phyloP scores from a whole-genome alignment of 176 grass and related monocot genomes.

The Cenchrus fungigraminus region DNA sequence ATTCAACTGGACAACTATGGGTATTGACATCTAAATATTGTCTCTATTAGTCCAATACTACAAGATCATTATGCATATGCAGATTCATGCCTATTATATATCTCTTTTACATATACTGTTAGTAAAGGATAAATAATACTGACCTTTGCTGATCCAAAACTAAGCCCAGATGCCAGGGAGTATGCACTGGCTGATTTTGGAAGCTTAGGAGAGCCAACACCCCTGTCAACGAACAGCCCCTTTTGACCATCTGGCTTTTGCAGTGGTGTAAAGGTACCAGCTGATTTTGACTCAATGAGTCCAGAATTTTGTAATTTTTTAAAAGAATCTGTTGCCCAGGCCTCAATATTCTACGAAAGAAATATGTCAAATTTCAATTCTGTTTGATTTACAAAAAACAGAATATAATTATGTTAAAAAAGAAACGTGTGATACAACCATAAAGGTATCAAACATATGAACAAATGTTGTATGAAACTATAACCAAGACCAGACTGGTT shows the following conservation, averaged over 20 bases:
- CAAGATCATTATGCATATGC: neutral
- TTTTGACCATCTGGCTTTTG: slow-evolving; percentile 86
- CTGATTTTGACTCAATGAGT: slow-evolving; percentile 89
- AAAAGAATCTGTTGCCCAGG: slow-evolving; percentile 41
- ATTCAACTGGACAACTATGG: slow-evolving; percentile 10
- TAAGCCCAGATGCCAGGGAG: slow-evolving; percentile 68
- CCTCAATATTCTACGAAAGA: slow-evolving; percentile 69
- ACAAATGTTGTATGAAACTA: slow-evolving; percentile 9
- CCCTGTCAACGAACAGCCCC: slow-evolving; percentile 84
- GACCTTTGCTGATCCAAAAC: slow-evolving; percentile 71
- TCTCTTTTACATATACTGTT: slow-evolving; percentile 2
- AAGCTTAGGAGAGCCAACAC: slow-evolving; percentile 79
- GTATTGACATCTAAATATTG: slow-evolving; percentile 12
- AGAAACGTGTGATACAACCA: neutral
- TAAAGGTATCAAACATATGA: slow-evolving; percentile 5
- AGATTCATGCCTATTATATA: slow-evolving; percentile 22
- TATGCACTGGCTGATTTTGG: slow-evolving; percentile 82
- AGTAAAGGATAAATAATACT: slow-evolving; percentile 30
- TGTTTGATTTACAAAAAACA: slow-evolving; percentile 3
- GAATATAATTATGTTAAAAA: neutral
- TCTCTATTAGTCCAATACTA: neutral
- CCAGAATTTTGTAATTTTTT: slow-evolving; percentile 50
- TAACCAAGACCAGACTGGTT: slow-evolving; percentile 17
- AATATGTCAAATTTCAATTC: slow-evolving; percentile 36
- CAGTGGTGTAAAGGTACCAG: slow-evolving; percentile 69